A percentile compares a stretch with the other conserved stretches of the same genome.
phyloP scores from a whole-genome alignment of 768 basidiomycete genomes.

The Inosperma sp. region DNA sequence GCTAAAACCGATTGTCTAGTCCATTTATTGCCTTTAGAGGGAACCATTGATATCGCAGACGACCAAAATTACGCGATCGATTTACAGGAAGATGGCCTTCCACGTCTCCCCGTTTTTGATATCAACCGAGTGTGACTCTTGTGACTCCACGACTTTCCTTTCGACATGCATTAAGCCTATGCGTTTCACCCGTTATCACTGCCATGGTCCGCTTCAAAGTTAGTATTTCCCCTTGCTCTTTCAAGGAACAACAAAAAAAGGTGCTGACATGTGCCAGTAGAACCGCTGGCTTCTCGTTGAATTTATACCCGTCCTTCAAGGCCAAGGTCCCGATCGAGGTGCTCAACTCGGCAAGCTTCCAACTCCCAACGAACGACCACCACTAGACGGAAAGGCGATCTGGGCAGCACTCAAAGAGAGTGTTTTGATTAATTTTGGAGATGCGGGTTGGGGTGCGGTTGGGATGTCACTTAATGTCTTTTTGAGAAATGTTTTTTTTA shows the following conservation, averaged over 20 bases:
- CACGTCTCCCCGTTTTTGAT: too few species aligned
- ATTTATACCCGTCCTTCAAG: slow-evolving; percentile 50
- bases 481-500: slow-evolving; percentile 38
- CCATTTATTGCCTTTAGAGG: too few species aligned
- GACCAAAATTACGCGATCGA: too few species aligned
- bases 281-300: slow-evolving; percentile 90
- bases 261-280: slow-evolving; percentile 34
- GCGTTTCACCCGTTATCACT: too few species aligned
- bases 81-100: too few species aligned
- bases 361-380: slow-evolving; percentile 14
- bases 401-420: slow-evolving; percentile 67
- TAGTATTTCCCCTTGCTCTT: slow-evolving; percentile 9
- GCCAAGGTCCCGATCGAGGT: too few species aligned
- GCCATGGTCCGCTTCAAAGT: slow-evolving; percentile 77
- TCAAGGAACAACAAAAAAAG: slow-evolving; percentile 5
- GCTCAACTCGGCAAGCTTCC: slow-evolving; percentile 23
- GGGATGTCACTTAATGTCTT: slow-evolving; percentile 63
- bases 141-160: too few species aligned
- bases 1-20: not conserved
- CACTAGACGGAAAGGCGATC: slow-evolving; percentile 58
- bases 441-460: slow-evolving; percentile 82
- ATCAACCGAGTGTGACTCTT: too few species aligned
- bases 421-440: slow-evolving; percentile 71
- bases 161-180: too few species aligned
- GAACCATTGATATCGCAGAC: too few species aligned